Evolutionary conservation across 352 stramenopile species (phyloP), one percentile per base, ranked within the genome.

Genomic region (Phytopythium kandeliae): DNA sequence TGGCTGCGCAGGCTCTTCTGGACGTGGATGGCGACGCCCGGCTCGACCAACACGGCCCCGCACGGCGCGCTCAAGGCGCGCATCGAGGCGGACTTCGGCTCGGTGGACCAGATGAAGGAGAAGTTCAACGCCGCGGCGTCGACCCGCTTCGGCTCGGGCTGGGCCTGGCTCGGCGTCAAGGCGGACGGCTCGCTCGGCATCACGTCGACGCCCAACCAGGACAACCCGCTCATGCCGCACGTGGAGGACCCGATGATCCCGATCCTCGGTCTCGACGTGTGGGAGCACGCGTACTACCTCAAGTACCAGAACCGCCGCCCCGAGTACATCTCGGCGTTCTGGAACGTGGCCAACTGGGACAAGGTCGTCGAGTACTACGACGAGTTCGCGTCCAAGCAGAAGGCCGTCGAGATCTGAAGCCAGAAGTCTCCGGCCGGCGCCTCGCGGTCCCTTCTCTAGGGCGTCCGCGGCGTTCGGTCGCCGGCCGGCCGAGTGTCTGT

Each of bases 321-420:
- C 17, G 90, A 97, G 70, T 98, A 98, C 88, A 97, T 99, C 60
- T 86, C 82, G 45, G 97, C 95, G 59, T 98, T 97, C 77, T 99
- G 96, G 96, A 98, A 98, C 79, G 92, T 99, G 57, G 93, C 89
- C 65, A 97, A 97, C 85, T 97, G 86, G 86, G 82, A 95, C 71
- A 91, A 94, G 75, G 90, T 96, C 38, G 85, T 89, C 22, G 74
- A 95, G 65, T 94, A 95, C 83, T 96, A 96, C 67, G 84, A 95
- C 74, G 60, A 92, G 19, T 95, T 92, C 63, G 86, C 86, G 49
- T 88, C 77, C 16, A 86, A 92, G 71, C 68, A 73, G 50, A 84
- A 90, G 73, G 62, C 85, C 31, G 86, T 96, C 45, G 76, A 91
- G 42, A 71, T 93, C 57, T 93, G 75, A 93, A 80, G 57, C 55